Base-by-base conservation (phyloP, 2,329 filamentous ascomycete genomes). In the Epichloe scottii region DNA sequence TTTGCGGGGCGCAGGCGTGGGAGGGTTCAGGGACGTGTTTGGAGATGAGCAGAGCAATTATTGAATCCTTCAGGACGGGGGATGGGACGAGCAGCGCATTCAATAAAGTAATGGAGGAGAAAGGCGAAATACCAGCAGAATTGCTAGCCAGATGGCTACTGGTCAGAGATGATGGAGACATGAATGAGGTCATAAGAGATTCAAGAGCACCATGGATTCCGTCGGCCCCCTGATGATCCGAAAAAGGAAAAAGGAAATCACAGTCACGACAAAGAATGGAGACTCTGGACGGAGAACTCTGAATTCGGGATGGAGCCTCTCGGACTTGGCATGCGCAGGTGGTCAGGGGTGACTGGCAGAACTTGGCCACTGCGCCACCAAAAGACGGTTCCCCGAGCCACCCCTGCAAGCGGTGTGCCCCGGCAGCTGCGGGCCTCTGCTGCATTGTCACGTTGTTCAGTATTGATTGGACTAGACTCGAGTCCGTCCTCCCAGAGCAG, bases 311-410 rank as follows among this genome's bases (percentile, higher is more conserved):
- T 21, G 46, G 14, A 8, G 46, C 46, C 46, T 40, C 14, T 23
- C 26, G 26, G 47, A 49, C 47, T 49, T 49, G 47, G 47, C 47
- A 49, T 49, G 47, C 47, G 38, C 47, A 49, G 38, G 23, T 49
- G 37, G 38, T 30, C 26, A 26, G 26, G 23, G 26, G 26, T 26
- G 26, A 26, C 26, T 26, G 26, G 26, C 26, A 8, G 26, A 26
- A 8, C 23, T 7, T 7, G 23, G 26, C 7, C 26, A 2, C 26
- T 26, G 26, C 26, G 26, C 26, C 26, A 26, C 26, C 26, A 26
- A 26, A 26, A 26, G 26, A 26, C 26, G 26, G 26, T 26, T 26
- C 7, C 7, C 3, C 26, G 8, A 26, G 26, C 26, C 26, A 26
- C 26, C 26, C 26, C 26, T 26, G 26, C 26, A 26, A 26, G 26